A percentile compares a stretch with the other conserved stretches of the same genome.
phyloP scores from a whole-genome alignment of 1,139 yeast species.

The Suzukiozyma palmioleophila region DNA sequence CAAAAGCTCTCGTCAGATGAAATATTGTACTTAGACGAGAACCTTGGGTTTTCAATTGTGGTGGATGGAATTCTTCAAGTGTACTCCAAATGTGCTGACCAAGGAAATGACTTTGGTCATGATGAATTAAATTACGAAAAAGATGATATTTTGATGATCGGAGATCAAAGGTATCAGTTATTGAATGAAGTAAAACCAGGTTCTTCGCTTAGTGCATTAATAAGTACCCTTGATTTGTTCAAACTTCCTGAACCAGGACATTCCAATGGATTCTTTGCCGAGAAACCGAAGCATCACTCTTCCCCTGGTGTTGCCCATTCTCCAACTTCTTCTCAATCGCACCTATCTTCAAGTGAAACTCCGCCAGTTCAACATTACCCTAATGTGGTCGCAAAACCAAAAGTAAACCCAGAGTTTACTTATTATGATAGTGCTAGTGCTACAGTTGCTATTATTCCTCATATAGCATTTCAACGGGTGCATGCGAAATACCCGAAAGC shows the following conservation, averaged over 20 bases:
- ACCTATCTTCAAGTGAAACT: background rate
- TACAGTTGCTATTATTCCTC: slow-evolving; percentile 89
- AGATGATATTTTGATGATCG: slow-evolving; percentile 42
- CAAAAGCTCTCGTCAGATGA: slow-evolving; percentile 79
- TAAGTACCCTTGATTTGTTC: slow-evolving; percentile 69
- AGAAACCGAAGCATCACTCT: slow-evolving; percentile 1
- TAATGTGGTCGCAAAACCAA: slow-evolving; percentile 57
- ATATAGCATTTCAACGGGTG: slow-evolving; percentile 71
- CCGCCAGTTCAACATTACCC: slow-evolving; percentile 19
- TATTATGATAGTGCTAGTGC: slow-evolving; percentile 36
- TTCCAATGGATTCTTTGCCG: background rate
- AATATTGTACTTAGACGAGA: slow-evolving; percentile 64
- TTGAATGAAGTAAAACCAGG: slow-evolving; percentile 85
- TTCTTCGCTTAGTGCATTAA: slow-evolving; percentile 76
- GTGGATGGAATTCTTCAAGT: slow-evolving; percentile 89
- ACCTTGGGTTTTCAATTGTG: slow-evolving; percentile 85
- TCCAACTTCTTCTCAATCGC: slow-evolving; percentile 2
- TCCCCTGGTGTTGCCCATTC: slow-evolving; percentile 1
- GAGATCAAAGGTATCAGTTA: slow-evolving; percentile 59
- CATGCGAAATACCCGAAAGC: slow-evolving; percentile 80
- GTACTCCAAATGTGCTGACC: slow-evolving; percentile 47
- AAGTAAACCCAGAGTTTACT: slow-evolving; percentile 17
- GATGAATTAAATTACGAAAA: slow-evolving; percentile 25
- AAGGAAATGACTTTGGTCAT: slow-evolving; percentile 17
- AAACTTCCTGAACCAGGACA: slow-evolving; percentile 11